Percentiles rank a stretch among this genome's conserved stretches.
These are phyloP conservation scores for Trichoderma simmonsii DNA, from an alignment of 2,329 filamentous ascomycete genomes.

Conservation along the genomic window DNA sequence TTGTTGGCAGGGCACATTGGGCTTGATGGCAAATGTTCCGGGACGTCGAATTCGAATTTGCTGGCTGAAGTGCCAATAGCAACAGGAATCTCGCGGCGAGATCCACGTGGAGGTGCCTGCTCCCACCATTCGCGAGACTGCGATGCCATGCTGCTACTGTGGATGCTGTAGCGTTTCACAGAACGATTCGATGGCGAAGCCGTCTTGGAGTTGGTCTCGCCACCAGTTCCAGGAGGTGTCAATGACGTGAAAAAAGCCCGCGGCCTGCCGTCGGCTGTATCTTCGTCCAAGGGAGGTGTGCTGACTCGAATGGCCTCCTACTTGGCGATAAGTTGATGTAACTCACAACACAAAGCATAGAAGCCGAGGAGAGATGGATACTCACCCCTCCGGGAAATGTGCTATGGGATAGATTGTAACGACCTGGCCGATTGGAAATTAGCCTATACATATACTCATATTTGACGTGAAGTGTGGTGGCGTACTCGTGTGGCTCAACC, in stretches of 20 bases:
- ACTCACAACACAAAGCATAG: not conserved
- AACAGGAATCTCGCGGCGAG: conserved; percentile 23
- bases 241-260: conserved; percentile 45
- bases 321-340: not conserved
- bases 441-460: not conserved
- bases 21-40: conserved; percentile 50
- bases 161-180: conserved; percentile 22
- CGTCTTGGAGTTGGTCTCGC: not conserved
- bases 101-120: conserved; percentile 25
- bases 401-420: conserved; percentile 19
- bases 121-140: conserved; percentile 39
- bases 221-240: conserved; percentile 27
- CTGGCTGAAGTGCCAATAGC: conserved; percentile 12
- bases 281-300: conserved; percentile 45
- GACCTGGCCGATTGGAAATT: conserved; percentile 12
- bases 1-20: conserved; percentile 51
- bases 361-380: not conserved
- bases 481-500: conserved; percentile 19
- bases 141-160: conserved; percentile 25
- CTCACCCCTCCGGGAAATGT: conserved; percentile 38
- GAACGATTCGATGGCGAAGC: conserved; percentile 12
- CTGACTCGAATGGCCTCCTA: conserved; percentile 50
- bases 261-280: conserved; percentile 35
- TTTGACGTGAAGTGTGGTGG: not conserved
- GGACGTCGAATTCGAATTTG: conserved; percentile 47